phyloP scores from a whole-genome alignment of 352 stramenopile species.

The Pythium volutum region DNA sequence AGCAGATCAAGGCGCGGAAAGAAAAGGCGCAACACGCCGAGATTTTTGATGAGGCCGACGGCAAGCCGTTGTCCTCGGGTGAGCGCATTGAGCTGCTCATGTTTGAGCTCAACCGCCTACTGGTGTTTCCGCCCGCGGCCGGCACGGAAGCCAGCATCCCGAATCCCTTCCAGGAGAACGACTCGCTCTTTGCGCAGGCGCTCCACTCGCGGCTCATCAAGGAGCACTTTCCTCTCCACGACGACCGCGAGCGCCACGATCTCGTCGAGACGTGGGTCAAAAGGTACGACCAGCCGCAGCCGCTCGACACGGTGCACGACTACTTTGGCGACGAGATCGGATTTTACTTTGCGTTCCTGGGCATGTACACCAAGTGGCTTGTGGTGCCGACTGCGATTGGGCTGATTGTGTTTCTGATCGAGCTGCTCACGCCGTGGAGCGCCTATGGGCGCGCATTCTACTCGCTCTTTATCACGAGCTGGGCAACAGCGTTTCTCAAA shows the following conservation, averaged over 20 bases:
- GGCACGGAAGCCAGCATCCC: conserved; percentile 32
- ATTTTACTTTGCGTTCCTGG: conserved; percentile 98
- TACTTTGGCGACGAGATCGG: conserved; percentile 91
- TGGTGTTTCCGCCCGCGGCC: conserved; percentile 32
- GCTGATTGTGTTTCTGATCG: conserved; percentile 84
- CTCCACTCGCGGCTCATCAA: conserved; percentile 61
- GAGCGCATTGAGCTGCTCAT: conserved; percentile 75
- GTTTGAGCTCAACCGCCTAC: conserved; percentile 61
- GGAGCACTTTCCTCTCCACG: conserved; percentile 75
- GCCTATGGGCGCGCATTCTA: conserved; percentile 76
- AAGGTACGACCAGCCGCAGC: conserved; percentile 50
- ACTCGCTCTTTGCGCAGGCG: conserved; percentile 61
- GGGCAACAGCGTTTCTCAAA: conserved; percentile 88
- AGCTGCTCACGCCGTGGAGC: conserved; percentile 51
- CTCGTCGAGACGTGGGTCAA: conserved; percentile 80
- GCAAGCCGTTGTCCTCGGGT: conserved; percentile 57
- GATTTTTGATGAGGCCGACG: conserved; percentile 38
- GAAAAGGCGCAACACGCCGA: conserved; percentile 43
- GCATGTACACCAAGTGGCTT: conserved; percentile 94
- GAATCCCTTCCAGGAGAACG: conserved; percentile 64
- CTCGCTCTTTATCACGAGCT: conserved; percentile 89
- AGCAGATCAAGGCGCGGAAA: conserved; percentile 57
- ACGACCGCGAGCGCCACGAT: conserved; percentile 60
- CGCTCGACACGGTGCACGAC: conserved; percentile 54
- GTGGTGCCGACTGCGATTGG: conserved; percentile 88